Base-by-base conservation (phyloP, 1,284 basidiomycete genomes). In the Volvariella volvacea region DNA sequence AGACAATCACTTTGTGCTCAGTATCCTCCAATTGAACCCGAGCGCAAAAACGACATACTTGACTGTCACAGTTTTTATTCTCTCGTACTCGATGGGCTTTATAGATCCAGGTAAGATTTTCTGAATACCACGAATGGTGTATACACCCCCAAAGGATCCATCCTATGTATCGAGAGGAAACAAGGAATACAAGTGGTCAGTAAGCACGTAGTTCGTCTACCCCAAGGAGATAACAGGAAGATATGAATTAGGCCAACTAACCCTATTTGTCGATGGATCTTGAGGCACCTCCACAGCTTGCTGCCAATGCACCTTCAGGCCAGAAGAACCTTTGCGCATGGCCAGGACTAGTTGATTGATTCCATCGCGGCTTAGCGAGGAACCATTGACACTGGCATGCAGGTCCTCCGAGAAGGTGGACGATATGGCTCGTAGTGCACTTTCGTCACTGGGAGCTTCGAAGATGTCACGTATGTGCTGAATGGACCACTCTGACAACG, bases 41-140 rank as follows among this genome's bases (percentile, higher is more conserved):
- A 22, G 19, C n/a, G 9, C 31, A 3, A 36, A 16, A 15, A n/a
- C n/a, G 34, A 64, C 73, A 57, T 48, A 78, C 76, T 62, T 67
- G 22, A 75, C 76, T 38, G 66, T 68, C 10, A 78, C 71, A 15
- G 67, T 67, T 52, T 78, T 78, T 51, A 73, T 72, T 48, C 76
- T 64, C 47, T 70, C 68, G 50, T 69, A 73, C 21, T 68, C 62
- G 9, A 60, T 57, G 22, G 62, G 57, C 12, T 53, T 50, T 12
- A 55, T 48, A 25, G 61, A 60, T 20, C 63, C 70, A 15, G 68
- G 63, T 32, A 67, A 28, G 16, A 50, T 51, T 54, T 67, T 70
- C 49, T 61, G 63, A 28, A 78, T 66, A 19, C 76, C 75, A 42
- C 65, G 66, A 51, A 78, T 75, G 37, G 71, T 54, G 56, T 80